Evolutionary conservation across 225 moss, liverwort and hornwort genomes (phyloP).

Genomic region (Ulota crispa): DNA sequence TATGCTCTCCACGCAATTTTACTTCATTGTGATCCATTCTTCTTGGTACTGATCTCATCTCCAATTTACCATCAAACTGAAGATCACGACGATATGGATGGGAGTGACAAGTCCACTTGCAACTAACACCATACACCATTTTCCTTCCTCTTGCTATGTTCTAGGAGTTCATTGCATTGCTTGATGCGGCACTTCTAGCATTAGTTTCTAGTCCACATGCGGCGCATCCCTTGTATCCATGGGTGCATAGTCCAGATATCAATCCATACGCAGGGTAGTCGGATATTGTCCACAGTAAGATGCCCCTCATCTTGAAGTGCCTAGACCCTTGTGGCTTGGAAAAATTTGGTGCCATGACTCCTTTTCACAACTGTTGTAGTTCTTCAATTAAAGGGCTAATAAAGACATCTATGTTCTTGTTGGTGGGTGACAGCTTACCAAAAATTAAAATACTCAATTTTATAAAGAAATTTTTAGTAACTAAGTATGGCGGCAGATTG

Average conservation of each 20-base stretch:
- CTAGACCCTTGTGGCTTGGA: background rate
- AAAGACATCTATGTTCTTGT: background rate
- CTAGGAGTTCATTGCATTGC: too few relatives aligned
- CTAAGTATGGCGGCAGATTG: background rate
- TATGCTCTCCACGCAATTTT: too few relatives aligned
- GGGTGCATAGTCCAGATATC: background rate
- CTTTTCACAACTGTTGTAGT: background rate
- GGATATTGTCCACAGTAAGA: background rate
- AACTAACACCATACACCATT: too few relatives aligned
- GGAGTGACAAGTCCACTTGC: too few relatives aligned
- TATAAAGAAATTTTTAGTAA: background rate
- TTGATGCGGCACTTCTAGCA: too few relatives aligned
- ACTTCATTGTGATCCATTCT: too few relatives aligned
- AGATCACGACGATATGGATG: too few relatives aligned
- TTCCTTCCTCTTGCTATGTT: too few relatives aligned
- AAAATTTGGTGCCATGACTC: background rate
- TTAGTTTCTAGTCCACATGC: too few relatives aligned
- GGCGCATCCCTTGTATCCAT: background rate
- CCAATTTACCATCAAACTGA: too few relatives aligned
- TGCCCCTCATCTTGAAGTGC: background rate
- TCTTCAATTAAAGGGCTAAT: background rate
- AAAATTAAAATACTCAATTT: background rate
- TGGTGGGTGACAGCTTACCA: background rate
- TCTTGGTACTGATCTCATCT: too few relatives aligned
- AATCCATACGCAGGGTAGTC: background rate